phyloP scores from a whole-genome alignment of 441 rosid species.

The Macaranga tanarius region DNA sequence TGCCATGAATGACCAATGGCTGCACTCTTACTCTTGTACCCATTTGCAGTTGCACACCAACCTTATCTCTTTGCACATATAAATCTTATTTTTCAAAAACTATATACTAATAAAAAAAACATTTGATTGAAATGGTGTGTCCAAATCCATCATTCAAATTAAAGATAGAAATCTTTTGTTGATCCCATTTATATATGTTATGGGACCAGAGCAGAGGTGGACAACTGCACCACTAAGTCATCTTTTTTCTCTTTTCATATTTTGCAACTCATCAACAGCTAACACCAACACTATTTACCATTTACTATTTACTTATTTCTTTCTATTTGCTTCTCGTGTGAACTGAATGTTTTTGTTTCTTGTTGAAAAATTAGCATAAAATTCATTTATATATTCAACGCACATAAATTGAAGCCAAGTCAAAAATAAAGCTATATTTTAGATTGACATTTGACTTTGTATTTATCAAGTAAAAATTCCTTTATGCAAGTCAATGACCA shows the following conservation, averaged over 20 bases:
- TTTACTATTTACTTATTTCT: too few relatives aligned
- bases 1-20: slow-evolving; percentile 21
- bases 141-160: slow-evolving; percentile 3
- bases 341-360: too few relatives aligned
- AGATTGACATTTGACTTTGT: too few relatives aligned
- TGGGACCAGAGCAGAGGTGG: slow-evolving; percentile 16
- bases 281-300: not conserved
- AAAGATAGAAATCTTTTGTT: not conserved
- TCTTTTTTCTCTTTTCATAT: too few relatives aligned
- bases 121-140: not conserved
- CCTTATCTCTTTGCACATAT: slow-evolving; percentile 24
- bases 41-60: slow-evolving; percentile 5
- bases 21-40: not conserved
- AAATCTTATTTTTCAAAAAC: slow-evolving; percentile 1
- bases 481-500: too few relatives aligned
- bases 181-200: not conserved
- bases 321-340: too few relatives aligned
- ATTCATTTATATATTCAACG: too few relatives aligned
- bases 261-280: not conserved
- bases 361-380: too few relatives aligned
- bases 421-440: too few relatives aligned
- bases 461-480: too few relatives aligned
- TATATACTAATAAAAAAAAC: not conserved
- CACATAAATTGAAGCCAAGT: too few relatives aligned
- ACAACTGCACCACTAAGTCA: slow-evolving; percentile 4